Conservation (phyloP, 805 yeast genomes). For the Candida argentea region DNA sequence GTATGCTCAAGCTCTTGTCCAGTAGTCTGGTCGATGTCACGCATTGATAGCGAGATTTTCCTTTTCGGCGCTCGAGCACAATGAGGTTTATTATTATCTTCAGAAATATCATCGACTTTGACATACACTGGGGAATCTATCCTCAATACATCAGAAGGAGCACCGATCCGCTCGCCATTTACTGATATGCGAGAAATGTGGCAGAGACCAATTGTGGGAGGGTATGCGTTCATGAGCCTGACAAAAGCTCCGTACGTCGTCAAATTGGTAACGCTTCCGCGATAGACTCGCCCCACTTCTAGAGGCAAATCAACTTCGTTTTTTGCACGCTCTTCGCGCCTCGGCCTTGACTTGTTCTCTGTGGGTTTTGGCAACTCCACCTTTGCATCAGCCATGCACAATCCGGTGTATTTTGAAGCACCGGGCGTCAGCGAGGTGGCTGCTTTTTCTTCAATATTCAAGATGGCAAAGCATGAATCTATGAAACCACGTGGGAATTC, state of each 20-base stretch:
- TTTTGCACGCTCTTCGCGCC: slow-evolving; percentile 2
- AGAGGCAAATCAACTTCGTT: neutral
- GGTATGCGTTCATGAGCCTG: slow-evolving; percentile 23
- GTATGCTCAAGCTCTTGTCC: slow-evolving; percentile 32
- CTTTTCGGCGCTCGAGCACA: no score
- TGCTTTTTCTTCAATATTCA: neutral
- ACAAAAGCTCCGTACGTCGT: slow-evolving; percentile 76
- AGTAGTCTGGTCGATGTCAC: slow-evolving; percentile 58
- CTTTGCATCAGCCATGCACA: slow-evolving; percentile 9
- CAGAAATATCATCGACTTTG: slow-evolving; percentile 30
- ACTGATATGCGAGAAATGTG: slow-evolving; percentile 63
- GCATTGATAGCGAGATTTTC: slow-evolving; percentile 53
- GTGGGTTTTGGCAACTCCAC: slow-evolving; percentile 3
- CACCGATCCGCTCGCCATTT: slow-evolving; percentile 36
- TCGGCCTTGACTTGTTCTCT: slow-evolving; percentile 4
- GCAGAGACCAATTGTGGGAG: slow-evolving; percentile 49
- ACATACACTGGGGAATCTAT: slow-evolving; percentile 57
- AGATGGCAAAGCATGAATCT: slow-evolving; percentile 10
- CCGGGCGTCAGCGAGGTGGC: neutral
- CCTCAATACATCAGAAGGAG: slow-evolving; percentile 50
- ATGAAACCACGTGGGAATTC: slow-evolving; percentile 27
- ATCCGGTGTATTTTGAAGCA: slow-evolving; percentile 3
- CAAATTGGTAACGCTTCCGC: slow-evolving; percentile 51
- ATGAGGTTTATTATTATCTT: slow-evolving; percentile 3
- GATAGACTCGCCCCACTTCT: slow-evolving; percentile 38